A percentile compares a stretch with the other conserved stretches of the same genome.
These are phyloP conservation scores for Aspergillus tamarii DNA, from an alignment of 2,329 filamentous ascomycete genomes.

Conservation along the genomic window DNA sequence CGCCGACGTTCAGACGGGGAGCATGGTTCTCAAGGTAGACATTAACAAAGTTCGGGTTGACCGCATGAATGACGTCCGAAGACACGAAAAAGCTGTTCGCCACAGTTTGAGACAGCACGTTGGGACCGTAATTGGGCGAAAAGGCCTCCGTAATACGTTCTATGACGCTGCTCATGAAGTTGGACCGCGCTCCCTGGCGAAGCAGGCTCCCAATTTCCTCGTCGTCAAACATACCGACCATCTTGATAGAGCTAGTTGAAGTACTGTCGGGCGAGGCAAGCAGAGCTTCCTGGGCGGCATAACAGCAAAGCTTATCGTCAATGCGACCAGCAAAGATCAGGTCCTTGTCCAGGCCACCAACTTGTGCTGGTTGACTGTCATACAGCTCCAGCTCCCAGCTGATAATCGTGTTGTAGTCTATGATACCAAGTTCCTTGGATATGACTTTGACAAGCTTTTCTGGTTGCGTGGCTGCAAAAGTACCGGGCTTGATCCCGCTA, in stretches of 20 bases:
- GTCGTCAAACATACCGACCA: conserved; percentile 94
- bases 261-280: conserved; percentile 64
- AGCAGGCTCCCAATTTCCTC: conserved; percentile 93
- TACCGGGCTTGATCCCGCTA: conserved; percentile 55
- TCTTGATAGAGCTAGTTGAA: conserved; percentile 70
- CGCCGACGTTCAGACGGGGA: conserved; percentile 84
- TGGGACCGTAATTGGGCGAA: conserved; percentile 51
- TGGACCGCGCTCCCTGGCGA: conserved; percentile 85
- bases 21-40: conserved; percentile 84
- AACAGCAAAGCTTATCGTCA: conserved; percentile 97
- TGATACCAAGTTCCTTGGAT: conserved; percentile 73
- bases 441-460: conserved; percentile 83
- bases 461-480: conserved; percentile 83
- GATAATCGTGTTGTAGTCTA: conserved; percentile 73
- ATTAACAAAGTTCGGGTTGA: conserved; percentile 89
- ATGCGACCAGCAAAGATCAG: conserved; percentile 95
- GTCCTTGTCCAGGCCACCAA: conserved; percentile 84
- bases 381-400: conserved; percentile 98
- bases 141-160: conserved; percentile 76
- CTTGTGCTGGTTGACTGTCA: conserved; percentile 81
- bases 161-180: conserved; percentile 80
- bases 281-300: conserved; percentile 83
- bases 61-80: conserved; percentile 90
- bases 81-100: conserved; percentile 91
- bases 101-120: conserved; percentile 76